Evolutionary conservation across 306 rosid genomes (phyloP).

Genomic region (Senna siamea): DNA sequence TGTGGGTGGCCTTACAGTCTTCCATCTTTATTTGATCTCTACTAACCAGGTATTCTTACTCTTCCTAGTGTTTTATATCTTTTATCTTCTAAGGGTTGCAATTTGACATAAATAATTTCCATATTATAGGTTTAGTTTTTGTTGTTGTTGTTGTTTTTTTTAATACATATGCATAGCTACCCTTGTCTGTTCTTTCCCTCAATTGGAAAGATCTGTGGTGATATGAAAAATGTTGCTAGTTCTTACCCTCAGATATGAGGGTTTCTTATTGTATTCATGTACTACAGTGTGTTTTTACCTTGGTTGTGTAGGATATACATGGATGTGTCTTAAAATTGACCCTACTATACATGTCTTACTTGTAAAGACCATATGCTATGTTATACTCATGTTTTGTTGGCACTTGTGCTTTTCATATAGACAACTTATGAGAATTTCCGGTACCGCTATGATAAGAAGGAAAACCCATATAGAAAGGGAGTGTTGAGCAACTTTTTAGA

Average conservation of each 20-base stretch:
- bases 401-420: slow-evolving; percentile 45
- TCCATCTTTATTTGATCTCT: slow-evolving; percentile 84
- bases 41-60: slow-evolving; percentile 76
- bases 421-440: slow-evolving; percentile 96
- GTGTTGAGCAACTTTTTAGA: slow-evolving; percentile 63
- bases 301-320: neutral
- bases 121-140: neutral
- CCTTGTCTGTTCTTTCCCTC: too few relatives aligned
- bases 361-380: slow-evolving; percentile 4
- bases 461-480: slow-evolving; percentile 71
- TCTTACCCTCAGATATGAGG: neutral
- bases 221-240: too few relatives aligned
- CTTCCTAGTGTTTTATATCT: neutral
- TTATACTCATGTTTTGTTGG: slow-evolving; percentile 6
- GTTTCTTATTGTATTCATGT: neutral
- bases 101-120: neutral
- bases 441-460: slow-evolving; percentile 85
- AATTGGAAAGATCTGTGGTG: too few relatives aligned
- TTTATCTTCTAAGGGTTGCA: neutral
- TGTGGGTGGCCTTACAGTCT: slow-evolving; percentile 93
- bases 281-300: neutral
- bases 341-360: neutral
- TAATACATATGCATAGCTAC: too few relatives aligned
- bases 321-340: neutral
- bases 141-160: too few relatives aligned